These are phyloP conservation scores for Wickerhamiella vanderwaltii DNA, from an alignment of 805 yeast species.

Conservation along the genomic window DNA sequence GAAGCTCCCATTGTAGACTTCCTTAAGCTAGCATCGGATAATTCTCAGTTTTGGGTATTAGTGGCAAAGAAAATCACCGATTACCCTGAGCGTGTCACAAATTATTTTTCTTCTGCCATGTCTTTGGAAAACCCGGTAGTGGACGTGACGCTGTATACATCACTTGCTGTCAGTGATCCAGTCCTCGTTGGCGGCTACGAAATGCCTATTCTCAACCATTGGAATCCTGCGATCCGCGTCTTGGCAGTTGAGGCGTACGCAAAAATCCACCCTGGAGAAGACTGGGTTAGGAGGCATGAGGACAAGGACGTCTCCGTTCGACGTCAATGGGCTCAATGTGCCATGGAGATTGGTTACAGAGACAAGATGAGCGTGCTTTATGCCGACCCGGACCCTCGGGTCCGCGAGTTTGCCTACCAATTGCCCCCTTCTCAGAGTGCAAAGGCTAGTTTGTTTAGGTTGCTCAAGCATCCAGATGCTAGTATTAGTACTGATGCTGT, in stretches of 20 bases:
- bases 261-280: neutral
- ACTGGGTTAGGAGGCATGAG: neutral
- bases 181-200: neutral
- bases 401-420: conserved; percentile 1
- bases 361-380: neutral
- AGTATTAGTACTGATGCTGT: neutral
- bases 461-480: neutral
- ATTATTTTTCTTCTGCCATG: neutral
- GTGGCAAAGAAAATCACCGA: neutral
- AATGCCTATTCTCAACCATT: neutral
- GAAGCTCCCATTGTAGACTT: neutral
- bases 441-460: neutral
- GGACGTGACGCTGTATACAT: neutral
- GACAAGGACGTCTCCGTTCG: conserved; percentile 4
- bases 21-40: neutral
- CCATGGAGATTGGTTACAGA: neutral
- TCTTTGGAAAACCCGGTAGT: neutral
- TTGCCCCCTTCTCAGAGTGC: neutral
- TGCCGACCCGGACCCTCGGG: neutral
- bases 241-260: conserved; percentile 6
- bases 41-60: neutral
- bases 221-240: neutral
- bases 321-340: conserved; percentile 7
- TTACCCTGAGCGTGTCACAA: neutral
- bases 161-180: neutral